These are phyloP conservation scores for Alternaria viburni DNA, from an alignment of 2,329 filamentous ascomycete genomes.

Conservation along the genomic window DNA sequence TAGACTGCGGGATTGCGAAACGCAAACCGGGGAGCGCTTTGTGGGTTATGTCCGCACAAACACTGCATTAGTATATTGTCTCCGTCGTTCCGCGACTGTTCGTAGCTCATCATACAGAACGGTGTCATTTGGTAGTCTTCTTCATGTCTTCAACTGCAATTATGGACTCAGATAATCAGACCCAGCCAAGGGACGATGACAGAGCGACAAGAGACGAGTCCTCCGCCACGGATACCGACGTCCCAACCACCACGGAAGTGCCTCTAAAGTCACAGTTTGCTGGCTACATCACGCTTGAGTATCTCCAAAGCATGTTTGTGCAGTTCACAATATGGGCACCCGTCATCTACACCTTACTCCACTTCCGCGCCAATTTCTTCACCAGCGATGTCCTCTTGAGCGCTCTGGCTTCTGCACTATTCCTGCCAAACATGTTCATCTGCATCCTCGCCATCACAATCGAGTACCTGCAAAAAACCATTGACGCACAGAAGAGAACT, in stretches of 20 bases:
- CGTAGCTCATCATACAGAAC: neutral
- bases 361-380: neutral
- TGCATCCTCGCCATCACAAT: neutral
- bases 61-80: neutral
- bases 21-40: neutral
- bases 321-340: neutral
- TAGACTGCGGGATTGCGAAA: neutral
- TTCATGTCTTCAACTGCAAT: neutral
- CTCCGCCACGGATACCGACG: neutral
- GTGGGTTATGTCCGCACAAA: neutral
- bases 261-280: neutral
- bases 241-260: neutral
- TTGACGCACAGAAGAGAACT: neutral
- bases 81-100: neutral
- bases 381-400: neutral
- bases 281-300: neutral
- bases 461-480: neutral
- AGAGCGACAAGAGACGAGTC: neutral
- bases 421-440: too few species aligned
- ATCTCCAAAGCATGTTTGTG: neutral
- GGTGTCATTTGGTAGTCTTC: neutral
- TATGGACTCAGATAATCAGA: neutral
- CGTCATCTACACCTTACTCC: neutral
- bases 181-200: neutral
- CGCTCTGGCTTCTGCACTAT: too few species aligned